A percentile compares a stretch with the other conserved stretches of the same genome.
phyloP scores from a whole-genome alignment of 225 moss, liverwort and hornwort genomes.

The Neckera pumila region DNA sequence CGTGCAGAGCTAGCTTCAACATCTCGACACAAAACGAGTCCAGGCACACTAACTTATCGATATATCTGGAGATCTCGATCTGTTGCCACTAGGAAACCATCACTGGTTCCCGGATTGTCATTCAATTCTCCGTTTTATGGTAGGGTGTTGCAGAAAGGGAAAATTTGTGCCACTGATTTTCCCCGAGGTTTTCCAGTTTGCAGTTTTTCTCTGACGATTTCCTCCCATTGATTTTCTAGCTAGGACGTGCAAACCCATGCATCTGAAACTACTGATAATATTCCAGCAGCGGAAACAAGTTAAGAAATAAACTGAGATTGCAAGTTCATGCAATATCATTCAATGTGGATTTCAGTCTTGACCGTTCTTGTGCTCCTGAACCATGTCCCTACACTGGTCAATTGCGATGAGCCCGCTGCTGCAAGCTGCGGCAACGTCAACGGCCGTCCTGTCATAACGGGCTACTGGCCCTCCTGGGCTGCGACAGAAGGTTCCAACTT shows the following conservation, averaged over 20 bases:
- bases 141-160: neutral
- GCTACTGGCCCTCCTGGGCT: neutral
- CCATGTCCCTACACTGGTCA: neutral
- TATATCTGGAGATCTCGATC: neutral
- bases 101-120: neutral
- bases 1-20: neutral
- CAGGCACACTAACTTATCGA: neutral
- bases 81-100: neutral
- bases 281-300: neutral
- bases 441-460: neutral
- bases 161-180: neutral
- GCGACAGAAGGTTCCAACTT: neutral
- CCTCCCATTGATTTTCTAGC: neutral
- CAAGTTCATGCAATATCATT: neutral
- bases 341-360: neutral
- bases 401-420: neutral
- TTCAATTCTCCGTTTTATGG: neutral
- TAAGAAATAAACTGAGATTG: neutral
- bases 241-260: neutral
- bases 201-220: neutral
- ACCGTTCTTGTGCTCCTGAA: neutral
- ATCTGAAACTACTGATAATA: neutral
- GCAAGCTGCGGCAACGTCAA: neutral
- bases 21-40: neutral
- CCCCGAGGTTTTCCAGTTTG: neutral